These are phyloP conservation scores for Penicillium sp. DNA, from an alignment of 2,329 filamentous ascomycete genomes.

Conservation along the genomic window DNA sequence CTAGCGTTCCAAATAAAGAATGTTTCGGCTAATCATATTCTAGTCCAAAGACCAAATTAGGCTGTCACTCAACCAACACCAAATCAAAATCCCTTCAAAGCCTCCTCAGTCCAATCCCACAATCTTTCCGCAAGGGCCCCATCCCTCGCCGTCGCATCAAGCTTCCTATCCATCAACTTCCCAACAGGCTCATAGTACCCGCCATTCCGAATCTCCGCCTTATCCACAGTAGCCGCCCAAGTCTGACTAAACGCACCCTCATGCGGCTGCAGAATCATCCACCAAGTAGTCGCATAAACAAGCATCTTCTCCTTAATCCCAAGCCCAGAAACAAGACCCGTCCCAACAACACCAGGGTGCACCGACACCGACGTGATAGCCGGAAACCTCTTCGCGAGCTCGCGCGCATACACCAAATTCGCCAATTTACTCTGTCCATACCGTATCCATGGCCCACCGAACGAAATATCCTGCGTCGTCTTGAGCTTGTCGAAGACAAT, in stretches of 20 bases:
- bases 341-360: constrained; percentile 46
- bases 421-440: constrained; percentile 53
- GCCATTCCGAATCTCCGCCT: constrained; percentile 7
- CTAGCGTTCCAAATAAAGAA: too few species aligned
- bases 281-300: constrained; percentile 9
- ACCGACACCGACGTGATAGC: constrained; percentile 39
- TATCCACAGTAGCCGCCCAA: constrained; percentile 42
- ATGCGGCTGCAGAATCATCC: constrained; percentile 25
- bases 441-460: constrained; percentile 33
- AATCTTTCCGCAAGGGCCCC: constrained; percentile 1
- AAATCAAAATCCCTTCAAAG: constrained; percentile 11
- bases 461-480: constrained; percentile 8
- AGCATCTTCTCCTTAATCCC: constrained; percentile 9
- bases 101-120: constrained; percentile 20
- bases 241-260: constrained; percentile 44
- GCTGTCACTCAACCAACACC: too few species aligned
- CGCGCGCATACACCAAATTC: constrained; percentile 46
- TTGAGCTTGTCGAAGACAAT: constrained; percentile 17
- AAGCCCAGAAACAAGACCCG: constrained; percentile 33
- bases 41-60: too few species aligned
- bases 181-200: constrained; percentile 4
- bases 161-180: constrained; percentile 9
- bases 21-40: too few species aligned
- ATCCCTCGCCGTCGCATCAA: constrained; percentile 2
- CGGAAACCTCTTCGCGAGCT: constrained; percentile 43